These are phyloP conservation scores for Bipolaris sorokiniana DNA, from an alignment of 2,329 filamentous ascomycete genomes.

Conservation along the genomic window DNA sequence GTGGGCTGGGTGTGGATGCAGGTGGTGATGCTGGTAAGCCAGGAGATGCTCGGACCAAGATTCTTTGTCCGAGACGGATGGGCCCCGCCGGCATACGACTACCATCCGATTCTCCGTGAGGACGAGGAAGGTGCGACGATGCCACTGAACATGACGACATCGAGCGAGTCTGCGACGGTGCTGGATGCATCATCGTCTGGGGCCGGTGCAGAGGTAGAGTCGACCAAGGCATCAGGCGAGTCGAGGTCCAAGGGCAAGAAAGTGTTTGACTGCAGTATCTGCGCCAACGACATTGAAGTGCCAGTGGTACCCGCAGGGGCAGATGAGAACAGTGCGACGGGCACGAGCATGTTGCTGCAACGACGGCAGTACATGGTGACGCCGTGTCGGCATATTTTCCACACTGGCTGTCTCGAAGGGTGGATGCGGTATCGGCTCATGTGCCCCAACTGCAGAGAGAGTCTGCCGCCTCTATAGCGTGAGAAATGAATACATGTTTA, in stretches of 20 bases:
- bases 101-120: slow-evolving; percentile 86
- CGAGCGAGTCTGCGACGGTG: slow-evolving; percentile 12
- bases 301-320: slow-evolving; percentile 70
- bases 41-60: slow-evolving; percentile 86
- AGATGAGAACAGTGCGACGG: slow-evolving; percentile 41
- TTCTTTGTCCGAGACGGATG: slow-evolving; percentile 77
- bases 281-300: slow-evolving; percentile 88
- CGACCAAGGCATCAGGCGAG: slow-evolving; percentile 44
- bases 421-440: slow-evolving; percentile 95
- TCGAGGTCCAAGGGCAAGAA: slow-evolving; percentile 62
- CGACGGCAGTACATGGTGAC: slow-evolving; percentile 94
- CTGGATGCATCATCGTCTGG: slow-evolving; percentile 20
- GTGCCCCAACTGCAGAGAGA: slow-evolving; percentile 93
- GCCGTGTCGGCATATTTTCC: slow-evolving; percentile 94
- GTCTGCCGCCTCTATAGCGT: slow-evolving; percentile 77
- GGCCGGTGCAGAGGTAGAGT: slow-evolving; percentile 17
- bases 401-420: slow-evolving; percentile 86
- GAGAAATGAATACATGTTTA: background rate
- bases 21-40: slow-evolving; percentile 75
- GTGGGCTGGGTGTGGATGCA: slow-evolving; percentile 87
- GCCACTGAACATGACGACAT: slow-evolving; percentile 70
- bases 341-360: slow-evolving; percentile 68
- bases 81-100: slow-evolving; percentile 82
- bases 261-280: slow-evolving; percentile 91
- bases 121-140: slow-evolving; percentile 79